A percentile compares a stretch with the other conserved stretches of the same genome.
phyloP scores from a whole-genome alignment of 148 eudicot species.

The Rhododendron kiyosumense region DNA sequence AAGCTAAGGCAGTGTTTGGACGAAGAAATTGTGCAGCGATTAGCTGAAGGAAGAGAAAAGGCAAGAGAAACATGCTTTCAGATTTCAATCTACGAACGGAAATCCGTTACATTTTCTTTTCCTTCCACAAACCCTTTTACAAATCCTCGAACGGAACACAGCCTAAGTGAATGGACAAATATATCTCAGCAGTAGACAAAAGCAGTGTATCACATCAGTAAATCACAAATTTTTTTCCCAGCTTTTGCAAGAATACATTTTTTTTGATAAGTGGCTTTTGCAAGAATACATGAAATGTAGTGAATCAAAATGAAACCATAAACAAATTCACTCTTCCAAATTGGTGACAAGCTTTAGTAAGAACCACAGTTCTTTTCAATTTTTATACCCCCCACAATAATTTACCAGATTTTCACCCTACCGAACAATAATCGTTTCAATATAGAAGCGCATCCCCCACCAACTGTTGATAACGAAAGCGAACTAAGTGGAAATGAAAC shows the following conservation, averaged over 20 bases:
- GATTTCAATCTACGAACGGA: not conserved
- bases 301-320: slow-evolving; percentile 11
- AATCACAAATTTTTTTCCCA: not conserved
- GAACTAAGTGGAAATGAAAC: slow-evolving; percentile 5
- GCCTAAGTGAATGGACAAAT: not conserved
- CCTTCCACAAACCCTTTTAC: not conserved
- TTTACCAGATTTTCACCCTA: slow-evolving; percentile 13
- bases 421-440: not conserved
- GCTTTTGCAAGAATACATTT: not conserved
- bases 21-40: not conserved
- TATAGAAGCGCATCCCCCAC: not conserved
- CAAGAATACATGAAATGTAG: not conserved
- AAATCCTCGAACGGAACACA: not conserved
- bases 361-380: slow-evolving; percentile 14
- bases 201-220: not conserved
- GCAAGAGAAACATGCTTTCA: not conserved
- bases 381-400: slow-evolving; percentile 29
- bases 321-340: slow-evolving; percentile 12
- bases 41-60: not conserved
- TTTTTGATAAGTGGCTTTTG: not conserved
- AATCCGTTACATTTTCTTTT: not conserved
- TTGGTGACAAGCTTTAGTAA: slow-evolving; percentile 13
- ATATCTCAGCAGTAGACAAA: not conserved
- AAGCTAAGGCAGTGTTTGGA: not conserved
- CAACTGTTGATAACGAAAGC: slow-evolving; percentile 7